Evolutionary conservation across 768 basidiomycete species (phyloP).

Genomic region (Antrodiella citrinella): DNA sequence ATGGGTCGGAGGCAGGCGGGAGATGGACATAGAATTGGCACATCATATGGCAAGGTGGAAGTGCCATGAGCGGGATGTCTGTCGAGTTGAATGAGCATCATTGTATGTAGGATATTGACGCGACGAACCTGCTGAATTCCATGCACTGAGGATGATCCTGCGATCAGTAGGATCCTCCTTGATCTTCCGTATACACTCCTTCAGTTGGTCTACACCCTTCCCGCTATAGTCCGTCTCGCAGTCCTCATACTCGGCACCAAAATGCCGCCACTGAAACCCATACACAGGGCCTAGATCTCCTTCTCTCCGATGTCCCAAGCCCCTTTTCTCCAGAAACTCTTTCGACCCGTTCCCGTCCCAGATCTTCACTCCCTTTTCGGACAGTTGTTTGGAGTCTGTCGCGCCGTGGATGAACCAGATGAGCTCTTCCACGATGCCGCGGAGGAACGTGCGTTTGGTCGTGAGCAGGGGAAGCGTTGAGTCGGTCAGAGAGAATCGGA

Average conservation of each 20-base stretch:
- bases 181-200: slow-evolving; percentile 86
- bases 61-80: slow-evolving; percentile 94
- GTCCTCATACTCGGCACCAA: slow-evolving; percentile 76
- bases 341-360: slow-evolving; percentile 97
- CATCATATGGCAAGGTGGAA: slow-evolving; percentile 98
- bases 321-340: slow-evolving; percentile 78
- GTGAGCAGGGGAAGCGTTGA: slow-evolving; percentile 81
- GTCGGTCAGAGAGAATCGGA: slow-evolving; percentile 82
- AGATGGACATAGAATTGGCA: slow-evolving; percentile 98
- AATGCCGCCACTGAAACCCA: slow-evolving; percentile 95
- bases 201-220: slow-evolving; percentile 87
- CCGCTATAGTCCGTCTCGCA: slow-evolving; percentile 72
- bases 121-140: slow-evolving; percentile 89
- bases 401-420: slow-evolving; percentile 88
- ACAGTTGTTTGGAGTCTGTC: slow-evolving; percentile 73
- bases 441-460: slow-evolving; percentile 89
- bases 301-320: slow-evolving; percentile 75
- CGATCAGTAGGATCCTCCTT: slow-evolving; percentile 89
- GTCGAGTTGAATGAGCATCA: background rate
- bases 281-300: slow-evolving; percentile 97
- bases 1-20: slow-evolving; percentile 43
- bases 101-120: background rate
- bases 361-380: slow-evolving; percentile 82
- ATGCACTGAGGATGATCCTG: slow-evolving; percentile 90
- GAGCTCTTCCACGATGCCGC: slow-evolving; percentile 89